Evolutionary conservation across 2,329 filamentous ascomycete species (phyloP), one percentile per base, ranked within the genome.

Genomic region (Penicillium expansum): DNA sequence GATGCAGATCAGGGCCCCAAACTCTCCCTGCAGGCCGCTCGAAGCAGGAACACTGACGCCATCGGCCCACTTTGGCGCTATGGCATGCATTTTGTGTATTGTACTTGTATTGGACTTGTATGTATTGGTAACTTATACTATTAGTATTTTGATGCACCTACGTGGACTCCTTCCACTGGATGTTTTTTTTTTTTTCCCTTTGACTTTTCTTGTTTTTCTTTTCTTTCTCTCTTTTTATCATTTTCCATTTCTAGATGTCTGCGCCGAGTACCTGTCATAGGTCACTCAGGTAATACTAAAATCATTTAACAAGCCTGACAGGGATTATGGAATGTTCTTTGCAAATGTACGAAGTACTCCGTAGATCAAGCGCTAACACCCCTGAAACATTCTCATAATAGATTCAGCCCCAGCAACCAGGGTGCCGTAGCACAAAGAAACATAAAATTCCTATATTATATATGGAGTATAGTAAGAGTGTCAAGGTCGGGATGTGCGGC

Each of bases 41-140:
- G 56, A 67, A 64, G 48, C 57, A 66, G 64, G 62, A 56, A 61
- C 56, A 49, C 58, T 67, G 64, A 67, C 63, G 62, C 59, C 64
- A 67, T 67, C 27, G 33, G n/a, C 49, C 61, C 33, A 49, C 52
- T 53, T 39, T 32, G 41, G 57, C 58, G 57, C 63, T 55, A 65
- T 65, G 59, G 61, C 64, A 56, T 58, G 59, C 62, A 60, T 52
- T 8, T 8, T 11, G 52, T 24, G 54, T 47, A 52, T 29, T 18
- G 37, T 51, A 33, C 20, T 48, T 29, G 54, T 47, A 52, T 29
- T 18, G 37, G 44, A 33, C 20, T 48, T 29, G 57, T 64, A 56
- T 50, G 38, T 52, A 44, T 33, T 38, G 9, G 27, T 29, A 29
- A 29, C 27, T 5, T 9, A 8, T 4, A 18, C 10, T 35, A 6